Evolutionary conservation across 352 stramenopile species (phyloP).

Genomic region (Phytopythium vexans): DNA sequence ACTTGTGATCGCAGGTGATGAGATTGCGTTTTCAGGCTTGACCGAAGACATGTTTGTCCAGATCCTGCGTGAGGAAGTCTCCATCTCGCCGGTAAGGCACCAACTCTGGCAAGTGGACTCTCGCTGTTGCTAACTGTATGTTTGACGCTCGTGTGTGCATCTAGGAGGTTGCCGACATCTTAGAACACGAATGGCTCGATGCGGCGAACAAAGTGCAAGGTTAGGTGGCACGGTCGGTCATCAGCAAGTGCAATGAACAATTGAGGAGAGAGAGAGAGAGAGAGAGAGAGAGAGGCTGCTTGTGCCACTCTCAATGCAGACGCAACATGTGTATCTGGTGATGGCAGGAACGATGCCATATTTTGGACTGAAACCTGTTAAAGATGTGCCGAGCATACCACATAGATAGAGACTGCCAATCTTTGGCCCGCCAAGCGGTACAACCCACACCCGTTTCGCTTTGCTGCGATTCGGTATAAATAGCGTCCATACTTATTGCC

Average conservation of each 20-base stretch:
- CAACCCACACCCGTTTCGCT: too few relatives aligned
- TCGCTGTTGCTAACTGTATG: neutral
- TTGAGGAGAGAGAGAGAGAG: too few relatives aligned
- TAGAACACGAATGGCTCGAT: neutral
- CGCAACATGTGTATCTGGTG: too few relatives aligned
- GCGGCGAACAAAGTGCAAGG: neutral
- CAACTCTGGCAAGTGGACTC: neutral
- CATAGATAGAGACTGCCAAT: too few relatives aligned
- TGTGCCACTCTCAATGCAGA: too few relatives aligned
- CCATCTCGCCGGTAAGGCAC: slow-evolving; percentile 37
- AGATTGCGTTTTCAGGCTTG: slow-evolving; percentile 24
- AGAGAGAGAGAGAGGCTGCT: too few relatives aligned
- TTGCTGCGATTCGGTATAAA: neutral
- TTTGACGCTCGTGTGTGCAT: neutral
- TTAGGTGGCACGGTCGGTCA: too few relatives aligned
- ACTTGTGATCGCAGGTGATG: slow-evolving; percentile 41
- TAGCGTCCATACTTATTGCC: neutral
- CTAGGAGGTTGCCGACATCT: neutral
- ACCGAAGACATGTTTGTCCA: slow-evolving; percentile 31
- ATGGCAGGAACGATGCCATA: too few relatives aligned
- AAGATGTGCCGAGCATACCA: too few relatives aligned
- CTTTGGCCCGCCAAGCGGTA: too few relatives aligned
- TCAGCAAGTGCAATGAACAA: too few relatives aligned
- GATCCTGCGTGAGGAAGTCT: slow-evolving; percentile 48
- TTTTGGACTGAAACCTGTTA: too few relatives aligned